Base-by-base conservation (phyloP, 2,329 filamentous ascomycete genomes). In the Sarocladiaceae sp. region DNA sequence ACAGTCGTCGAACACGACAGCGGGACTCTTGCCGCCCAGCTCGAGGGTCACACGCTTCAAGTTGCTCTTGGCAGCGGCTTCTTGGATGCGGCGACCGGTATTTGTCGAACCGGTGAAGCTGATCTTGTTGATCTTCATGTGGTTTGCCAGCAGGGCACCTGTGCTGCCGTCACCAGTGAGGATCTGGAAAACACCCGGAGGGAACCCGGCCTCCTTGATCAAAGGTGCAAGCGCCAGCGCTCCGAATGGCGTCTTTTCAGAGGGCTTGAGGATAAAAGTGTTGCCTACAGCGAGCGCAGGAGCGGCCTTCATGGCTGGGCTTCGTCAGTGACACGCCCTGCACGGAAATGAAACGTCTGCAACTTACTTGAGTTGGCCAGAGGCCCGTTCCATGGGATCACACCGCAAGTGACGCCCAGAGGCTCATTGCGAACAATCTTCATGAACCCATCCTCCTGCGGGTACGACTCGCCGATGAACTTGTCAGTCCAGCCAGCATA, bases 41-140 rank as follows among this genome's bases (percentile, higher is more conserved):
- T 87, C 82, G 72, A 86, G 82, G 3, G 82, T 86, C 16, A 85
- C 80, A 52, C 83, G 83, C 59, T 85, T 85, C 15, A 60, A 50
- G 76, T 85, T 83, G 55, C 72, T 72, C 35, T 72, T 72, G 0
- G 78, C 76, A 2, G 82, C 82, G 44, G 74, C 68, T 23, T 72
- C 70, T 16, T 82, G 80, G 15, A 87, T 81, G 53, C 80, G 83
- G 53, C 72, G 69, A 9, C 82, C 82, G 0, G 83, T 85, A 13
- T 69, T 63, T 6, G 83, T 81, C 48, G 83, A 81, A n/a, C 82
- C 82, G 0, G 82, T 86, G 62, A 86, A 86, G 47, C 75, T 80
- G 53, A 85, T 79, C 58, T 85, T 86, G 52, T 39, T 20, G 13
- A 51, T 40, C 32, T 46, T 48, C 54, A 58, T 58, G 48, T 58